These are phyloP conservation scores for Luzula sylvatica DNA, from an alignment of 176 grass and related monocot genomes.

Conservation along the genomic window DNA sequence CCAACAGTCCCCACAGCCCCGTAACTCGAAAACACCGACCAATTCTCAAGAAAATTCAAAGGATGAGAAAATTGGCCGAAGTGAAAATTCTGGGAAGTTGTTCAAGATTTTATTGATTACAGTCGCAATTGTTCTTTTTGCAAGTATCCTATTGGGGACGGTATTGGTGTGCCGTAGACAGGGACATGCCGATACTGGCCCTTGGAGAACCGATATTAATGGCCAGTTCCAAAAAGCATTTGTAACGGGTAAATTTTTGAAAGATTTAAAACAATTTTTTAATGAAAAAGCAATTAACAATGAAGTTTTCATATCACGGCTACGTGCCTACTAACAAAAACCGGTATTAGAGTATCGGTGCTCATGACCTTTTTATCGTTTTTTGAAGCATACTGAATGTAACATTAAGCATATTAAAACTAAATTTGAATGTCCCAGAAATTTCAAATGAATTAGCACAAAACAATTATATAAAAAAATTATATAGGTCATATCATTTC, in stretches of 20 bases:
- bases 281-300: not conserved
- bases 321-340: not conserved
- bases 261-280: not conserved
- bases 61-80: conserved; percentile 13
- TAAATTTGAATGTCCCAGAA: not conserved
- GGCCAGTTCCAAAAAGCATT: conserved; percentile 72
- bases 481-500: not conserved
- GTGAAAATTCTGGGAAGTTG: conserved; percentile 39
- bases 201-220: conserved; percentile 84
- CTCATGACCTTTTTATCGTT: not conserved
- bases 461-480: not conserved
- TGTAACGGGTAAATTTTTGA: conserved; percentile 45
- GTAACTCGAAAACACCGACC: not conserved
- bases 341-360: not conserved
- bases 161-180: conserved; percentile 40
- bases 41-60: conserved; percentile 20
- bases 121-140: conserved; percentile 30
- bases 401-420: not conserved
- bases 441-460: not conserved
- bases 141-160: conserved; percentile 19
- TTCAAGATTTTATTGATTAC: conserved; percentile 39
- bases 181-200: conserved; percentile 29
- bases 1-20: conserved; percentile 24
- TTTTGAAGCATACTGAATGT: not conserved
- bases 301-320: not conserved